These are phyloP conservation scores for Tetraselmis chui DNA, from an alignment of 139 green algal genomes.

Conservation along the genomic window DNA sequence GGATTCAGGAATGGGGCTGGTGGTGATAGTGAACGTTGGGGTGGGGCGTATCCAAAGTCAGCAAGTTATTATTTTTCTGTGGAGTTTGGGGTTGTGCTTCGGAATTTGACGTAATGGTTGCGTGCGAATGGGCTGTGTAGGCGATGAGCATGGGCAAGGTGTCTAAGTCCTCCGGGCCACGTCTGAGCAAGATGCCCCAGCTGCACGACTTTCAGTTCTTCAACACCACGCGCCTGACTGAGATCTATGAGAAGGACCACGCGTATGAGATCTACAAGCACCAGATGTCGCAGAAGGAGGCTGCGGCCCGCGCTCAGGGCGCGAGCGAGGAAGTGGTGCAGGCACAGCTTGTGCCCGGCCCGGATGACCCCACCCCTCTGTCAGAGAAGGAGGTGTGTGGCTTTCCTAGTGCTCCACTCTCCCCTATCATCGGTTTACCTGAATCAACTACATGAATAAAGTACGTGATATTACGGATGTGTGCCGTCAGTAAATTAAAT, in stretches of 20 bases:
- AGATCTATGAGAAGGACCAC: slow-evolving; percentile 90
- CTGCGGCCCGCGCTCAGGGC: slow-evolving; percentile 40
- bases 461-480: no score
- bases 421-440: no score
- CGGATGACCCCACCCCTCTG: slow-evolving; percentile 78
- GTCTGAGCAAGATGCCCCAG: slow-evolving; percentile 85
- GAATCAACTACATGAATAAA: no score
- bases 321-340: slow-evolving; percentile 58
- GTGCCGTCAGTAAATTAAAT: no score
- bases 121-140: slow-evolving; percentile 7
- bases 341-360: slow-evolving; percentile 33
- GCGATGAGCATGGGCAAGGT: slow-evolving; percentile 17
- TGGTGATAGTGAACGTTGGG: no score
- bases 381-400: slow-evolving; percentile 83
- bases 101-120: background rate
- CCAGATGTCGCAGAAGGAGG: slow-evolving; percentile 41
- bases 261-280: slow-evolving; percentile 59
- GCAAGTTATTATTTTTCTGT: background rate
- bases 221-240: slow-evolving; percentile 59
- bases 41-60: no score
- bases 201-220: slow-evolving; percentile 98
- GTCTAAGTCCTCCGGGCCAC: slow-evolving; percentile 41
- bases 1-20: no score
- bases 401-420: no score
- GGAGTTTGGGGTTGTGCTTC: background rate